Base-by-base conservation (phyloP, 2,329 filamentous ascomycete species). In the Ascomycota sp. region DNA sequence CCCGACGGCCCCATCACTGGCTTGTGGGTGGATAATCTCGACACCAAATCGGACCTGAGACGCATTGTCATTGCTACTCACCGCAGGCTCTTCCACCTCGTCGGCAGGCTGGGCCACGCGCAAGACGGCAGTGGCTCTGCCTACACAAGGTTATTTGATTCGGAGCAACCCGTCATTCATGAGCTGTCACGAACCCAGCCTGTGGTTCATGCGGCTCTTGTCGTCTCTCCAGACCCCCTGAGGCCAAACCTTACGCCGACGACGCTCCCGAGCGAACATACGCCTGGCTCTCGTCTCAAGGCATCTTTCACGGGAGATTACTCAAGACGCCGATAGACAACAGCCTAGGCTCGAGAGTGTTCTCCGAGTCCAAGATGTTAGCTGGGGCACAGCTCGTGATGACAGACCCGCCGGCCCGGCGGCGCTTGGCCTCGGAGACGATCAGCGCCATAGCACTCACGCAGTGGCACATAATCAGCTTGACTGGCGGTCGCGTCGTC, bases 231-330 rank as follows among this genome's bases (percentile, higher is more conserved):
- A 0, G 78, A 92, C 39, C 51, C 64, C 2, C 59, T 11, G 70
- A 75, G 29, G 40, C 55, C 8, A 53, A 52, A 15, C 53, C 59
- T 0, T 53, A 62, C 23, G 74, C 78, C 25, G 67, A 73, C 29
- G 54, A 59, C 20, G 68, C 75, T 8, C 56, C 61, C 1, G 80
- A 89, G 47, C 63, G 79, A 31, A 69, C 73, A 23, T 98, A 83
- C 54, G 89, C 83, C 1, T 98, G 89, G 89, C 64, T 95, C 4
- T 82, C 75, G 8, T 73, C 76, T 1, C 76, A 92, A 38, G 86
- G 89, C 7, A 69, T 95, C 4, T 80, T 81, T 36, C 79, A 92
- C 43, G 89, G 89, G n/a, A 75, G 70, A 37, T 62, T 98, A 8
- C 59, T 75, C 20, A 68, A 69, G 6, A 56, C 61, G 1, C 63